Conservation (phyloP, 345 rosid genomes). For the Populus pruinosa region DNA sequence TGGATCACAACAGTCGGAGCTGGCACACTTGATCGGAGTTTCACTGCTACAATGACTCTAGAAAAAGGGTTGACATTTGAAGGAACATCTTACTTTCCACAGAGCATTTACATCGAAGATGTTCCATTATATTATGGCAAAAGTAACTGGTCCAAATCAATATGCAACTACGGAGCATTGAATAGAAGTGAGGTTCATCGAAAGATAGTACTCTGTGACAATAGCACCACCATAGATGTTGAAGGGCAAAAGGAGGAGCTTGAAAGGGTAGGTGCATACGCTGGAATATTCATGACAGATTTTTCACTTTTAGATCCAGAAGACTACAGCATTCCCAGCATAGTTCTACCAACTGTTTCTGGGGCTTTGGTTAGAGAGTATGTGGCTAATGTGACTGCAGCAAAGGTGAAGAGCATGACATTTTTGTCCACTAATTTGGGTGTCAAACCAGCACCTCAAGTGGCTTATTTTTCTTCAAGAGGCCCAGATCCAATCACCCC, state of each 20-base stretch:
- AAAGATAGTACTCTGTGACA: constrained; percentile 40
- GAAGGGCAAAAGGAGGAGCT: constrained; percentile 24
- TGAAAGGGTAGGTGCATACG: constrained; percentile 30
- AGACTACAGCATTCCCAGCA: constrained; percentile 25
- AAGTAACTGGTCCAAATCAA: constrained; percentile 15
- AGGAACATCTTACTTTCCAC: constrained; percentile 37
- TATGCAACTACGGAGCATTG: constrained; percentile 19
- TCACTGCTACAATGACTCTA: constrained; percentile 25
- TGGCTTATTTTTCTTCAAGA: constrained; percentile 62
- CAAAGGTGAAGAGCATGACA: constrained; percentile 28
- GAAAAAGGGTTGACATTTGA: constrained; percentile 18
- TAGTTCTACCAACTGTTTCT: constrained; percentile 14
- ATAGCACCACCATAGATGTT: background rate
- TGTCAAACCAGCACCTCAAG: constrained; percentile 45
- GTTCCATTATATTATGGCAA: constrained; percentile 29
- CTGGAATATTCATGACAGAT: constrained; percentile 31
- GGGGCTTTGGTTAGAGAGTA: constrained; percentile 18
- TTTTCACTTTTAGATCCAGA: background rate
- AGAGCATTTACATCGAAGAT: constrained; percentile 20
- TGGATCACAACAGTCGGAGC: constrained; percentile 50
- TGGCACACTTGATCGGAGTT: constrained; percentile 39
- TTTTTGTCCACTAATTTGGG: constrained; percentile 34
- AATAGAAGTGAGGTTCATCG: constrained; percentile 23
- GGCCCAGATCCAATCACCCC: constrained; percentile 54
- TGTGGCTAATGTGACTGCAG: background rate